Conservation (phyloP, 2,329 filamentous ascomycete genomes). For the Monilinia laxa region DNA sequence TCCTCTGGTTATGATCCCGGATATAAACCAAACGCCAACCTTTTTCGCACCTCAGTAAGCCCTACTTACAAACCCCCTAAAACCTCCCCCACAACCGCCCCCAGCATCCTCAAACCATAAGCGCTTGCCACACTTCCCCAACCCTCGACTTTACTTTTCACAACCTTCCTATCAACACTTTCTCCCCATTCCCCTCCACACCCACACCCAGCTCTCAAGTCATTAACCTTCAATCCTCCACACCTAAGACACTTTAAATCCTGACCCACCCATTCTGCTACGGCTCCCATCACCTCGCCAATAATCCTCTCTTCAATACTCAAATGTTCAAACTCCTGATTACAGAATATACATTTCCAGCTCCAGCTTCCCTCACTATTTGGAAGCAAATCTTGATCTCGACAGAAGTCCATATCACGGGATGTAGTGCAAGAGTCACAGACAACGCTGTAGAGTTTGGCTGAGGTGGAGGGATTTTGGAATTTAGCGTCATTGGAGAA, state of each 20-base stretch:
- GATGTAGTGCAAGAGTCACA: conserved; percentile 90
- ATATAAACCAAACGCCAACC: background rate
- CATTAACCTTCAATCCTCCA: conserved; percentile 76
- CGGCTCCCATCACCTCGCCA: conserved; percentile 68
- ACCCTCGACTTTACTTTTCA: conserved; percentile 65
- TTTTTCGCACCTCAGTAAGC: background rate
- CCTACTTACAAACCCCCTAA: conserved; percentile 46
- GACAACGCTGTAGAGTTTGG: conserved; percentile 72
- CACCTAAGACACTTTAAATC: conserved; percentile 77
- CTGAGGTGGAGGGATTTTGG: conserved; percentile 74
- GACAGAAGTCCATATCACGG: conserved; percentile 86
- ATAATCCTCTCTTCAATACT: conserved; percentile 82
- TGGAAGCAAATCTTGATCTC: conserved; percentile 78
- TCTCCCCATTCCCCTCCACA: conserved; percentile 85
- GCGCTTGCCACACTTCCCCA: conserved; percentile 73
- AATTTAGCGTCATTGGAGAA: conserved; percentile 89
- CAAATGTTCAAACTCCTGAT: conserved; percentile 72
- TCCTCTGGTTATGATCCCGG: no score
- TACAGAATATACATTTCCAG: conserved; percentile 79
- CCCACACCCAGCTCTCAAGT: conserved; percentile 95
- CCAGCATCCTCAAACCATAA: conserved; percentile 81
- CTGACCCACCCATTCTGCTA: conserved; percentile 82
- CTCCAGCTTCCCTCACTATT: conserved; percentile 43
- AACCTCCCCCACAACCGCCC: conserved; percentile 68
- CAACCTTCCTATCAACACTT: conserved; percentile 65